Evolutionary conservation across 2,329 filamentous ascomycete genomes (phyloP).

Genomic region (Didymella pomorum): DNA sequence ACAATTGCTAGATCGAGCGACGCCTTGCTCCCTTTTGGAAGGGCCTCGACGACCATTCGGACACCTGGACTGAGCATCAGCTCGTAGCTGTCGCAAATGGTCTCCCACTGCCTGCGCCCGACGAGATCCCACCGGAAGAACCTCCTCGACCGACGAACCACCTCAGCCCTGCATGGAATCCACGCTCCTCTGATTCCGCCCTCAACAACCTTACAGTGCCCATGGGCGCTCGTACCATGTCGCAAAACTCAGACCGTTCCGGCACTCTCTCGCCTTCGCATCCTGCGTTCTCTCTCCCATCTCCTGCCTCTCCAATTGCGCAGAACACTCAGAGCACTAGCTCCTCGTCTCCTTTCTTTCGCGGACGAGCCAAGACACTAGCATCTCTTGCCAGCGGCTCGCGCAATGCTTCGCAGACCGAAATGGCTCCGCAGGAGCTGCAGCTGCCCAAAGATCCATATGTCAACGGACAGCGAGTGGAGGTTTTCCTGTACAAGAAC

Average conservation of each 20-base stretch:
- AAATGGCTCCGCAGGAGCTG: conserved; percentile 80
- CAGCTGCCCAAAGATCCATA: conserved; percentile 81
- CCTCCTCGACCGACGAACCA: conserved; percentile 56
- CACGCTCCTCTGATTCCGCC: conserved; percentile 65
- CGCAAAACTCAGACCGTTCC: conserved; percentile 77
- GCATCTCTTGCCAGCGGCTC: conserved; percentile 81
- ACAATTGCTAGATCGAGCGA: conserved; percentile 78
- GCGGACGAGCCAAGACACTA: conserved; percentile 86
- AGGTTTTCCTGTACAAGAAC: conserved; percentile 93
- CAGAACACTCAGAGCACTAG: conserved; percentile 47
- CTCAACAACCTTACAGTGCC: conserved; percentile 80
- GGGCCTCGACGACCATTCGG: conserved; percentile 86
- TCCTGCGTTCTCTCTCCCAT: conserved; percentile 67
- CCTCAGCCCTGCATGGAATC: conserved; percentile 50
- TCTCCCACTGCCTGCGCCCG: conserved; percentile 81
- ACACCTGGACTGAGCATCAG: conserved; percentile 93
- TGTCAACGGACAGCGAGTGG: conserved; percentile 92
- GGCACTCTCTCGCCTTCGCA: conserved; percentile 66
- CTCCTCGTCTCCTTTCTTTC: conserved; percentile 67
- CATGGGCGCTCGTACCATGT: conserved; percentile 78
- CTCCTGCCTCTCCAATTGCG: conserved; percentile 63
- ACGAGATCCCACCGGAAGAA: conserved; percentile 79
- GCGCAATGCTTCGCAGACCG: conserved; percentile 74
- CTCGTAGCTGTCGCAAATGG: conserved; percentile 90
- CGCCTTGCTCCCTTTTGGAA: conserved; percentile 94